Evolutionary conservation across 1,139 yeast genomes (phyloP).

Genomic region (Debaryomycetaceae sp.): DNA sequence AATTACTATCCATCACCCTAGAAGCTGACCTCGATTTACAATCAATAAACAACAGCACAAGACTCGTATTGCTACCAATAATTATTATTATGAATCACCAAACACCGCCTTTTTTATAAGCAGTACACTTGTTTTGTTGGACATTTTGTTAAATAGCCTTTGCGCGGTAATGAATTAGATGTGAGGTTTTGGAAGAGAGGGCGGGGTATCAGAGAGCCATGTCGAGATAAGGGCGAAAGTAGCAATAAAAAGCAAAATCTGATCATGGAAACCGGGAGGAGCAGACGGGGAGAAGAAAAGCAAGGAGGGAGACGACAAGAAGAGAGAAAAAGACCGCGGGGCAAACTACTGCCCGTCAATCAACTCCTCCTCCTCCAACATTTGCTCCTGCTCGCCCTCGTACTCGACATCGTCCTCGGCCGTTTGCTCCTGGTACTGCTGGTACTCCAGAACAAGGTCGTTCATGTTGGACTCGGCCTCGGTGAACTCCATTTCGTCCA

Average conservation of each 20-base stretch:
- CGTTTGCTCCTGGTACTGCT: slow-evolving; percentile 83
- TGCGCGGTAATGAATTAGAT: too few relatives aligned
- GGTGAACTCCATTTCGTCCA: slow-evolving; percentile 89
- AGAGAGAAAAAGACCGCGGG: slow-evolving; percentile 1
- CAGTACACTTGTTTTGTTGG: too few relatives aligned
- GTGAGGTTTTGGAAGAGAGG: too few relatives aligned
- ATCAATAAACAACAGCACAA: too few relatives aligned
- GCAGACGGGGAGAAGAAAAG: not conserved
- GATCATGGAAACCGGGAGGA: slow-evolving; percentile 2
- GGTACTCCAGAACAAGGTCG: slow-evolving; percentile 81
- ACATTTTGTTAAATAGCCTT: too few relatives aligned
- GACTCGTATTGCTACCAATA: too few relatives aligned
- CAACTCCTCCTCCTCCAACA: slow-evolving; percentile 45
- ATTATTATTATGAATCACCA: too few relatives aligned
- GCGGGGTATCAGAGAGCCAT: too few relatives aligned
- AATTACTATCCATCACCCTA: too few relatives aligned
- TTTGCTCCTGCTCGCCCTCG: slow-evolving; percentile 53
- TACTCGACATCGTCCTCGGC: slow-evolving; percentile 63
- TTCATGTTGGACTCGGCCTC: slow-evolving; percentile 81
- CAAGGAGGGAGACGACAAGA: slow-evolving; percentile 4
- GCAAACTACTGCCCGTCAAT: not conserved
- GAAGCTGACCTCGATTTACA: too few relatives aligned
- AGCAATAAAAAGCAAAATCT: not conserved
- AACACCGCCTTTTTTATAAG: too few relatives aligned
- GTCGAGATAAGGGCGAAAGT: not conserved